These are phyloP conservation scores for Plectosphaerella sp. DNA, from an alignment of 2,329 filamentous ascomycete species.

Conservation along the genomic window DNA sequence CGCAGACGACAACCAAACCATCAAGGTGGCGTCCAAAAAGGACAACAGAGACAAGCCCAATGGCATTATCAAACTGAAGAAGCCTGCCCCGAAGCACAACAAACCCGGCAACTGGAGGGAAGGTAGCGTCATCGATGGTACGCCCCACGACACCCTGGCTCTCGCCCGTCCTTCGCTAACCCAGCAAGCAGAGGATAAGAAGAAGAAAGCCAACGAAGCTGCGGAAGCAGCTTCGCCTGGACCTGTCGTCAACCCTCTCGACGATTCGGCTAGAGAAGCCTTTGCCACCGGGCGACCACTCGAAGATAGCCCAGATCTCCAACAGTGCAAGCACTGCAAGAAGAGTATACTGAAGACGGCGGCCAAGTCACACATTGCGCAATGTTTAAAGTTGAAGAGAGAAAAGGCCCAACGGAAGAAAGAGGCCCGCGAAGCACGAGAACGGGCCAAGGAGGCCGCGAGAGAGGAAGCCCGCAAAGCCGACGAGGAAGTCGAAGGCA, in stretches of 20 bases:
- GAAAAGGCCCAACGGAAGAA: constrained; percentile 76
- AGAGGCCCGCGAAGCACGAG: constrained; percentile 66
- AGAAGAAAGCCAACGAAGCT: constrained; percentile 39
- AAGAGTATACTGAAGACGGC: constrained; percentile 75
- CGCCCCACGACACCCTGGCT: neutral
- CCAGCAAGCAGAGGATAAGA: constrained; percentile 45
- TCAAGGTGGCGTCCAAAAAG: constrained; percentile 59
- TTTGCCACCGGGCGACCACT: constrained; percentile 80
- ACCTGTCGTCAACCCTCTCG: constrained; percentile 62
- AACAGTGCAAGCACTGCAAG: constrained; percentile 92
- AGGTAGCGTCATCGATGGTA: constrained; percentile 60
- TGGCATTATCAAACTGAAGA: constrained; percentile 59
- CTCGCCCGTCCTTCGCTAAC: neutral
- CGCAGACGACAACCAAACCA: constrained; percentile 52
- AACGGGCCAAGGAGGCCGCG: constrained; percentile 60
- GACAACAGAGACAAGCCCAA: constrained; percentile 36
- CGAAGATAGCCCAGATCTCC: constrained; percentile 72
- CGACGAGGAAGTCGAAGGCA: constrained; percentile 43
- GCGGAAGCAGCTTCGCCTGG: constrained; percentile 42
- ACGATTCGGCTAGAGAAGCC: constrained; percentile 70
- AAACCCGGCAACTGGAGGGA: constrained; percentile 71
- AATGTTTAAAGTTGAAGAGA: constrained; percentile 80
- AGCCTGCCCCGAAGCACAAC: constrained; percentile 54
- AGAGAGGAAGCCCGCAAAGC: constrained; percentile 49
- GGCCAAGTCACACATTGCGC: constrained; percentile 74